Percentiles rank a stretch among this genome's conserved stretches.
Evolutionary conservation across 495 filamentous ascomycete genomes (phyloP).

Genomic region (Penicillium diatomitis): DNA sequence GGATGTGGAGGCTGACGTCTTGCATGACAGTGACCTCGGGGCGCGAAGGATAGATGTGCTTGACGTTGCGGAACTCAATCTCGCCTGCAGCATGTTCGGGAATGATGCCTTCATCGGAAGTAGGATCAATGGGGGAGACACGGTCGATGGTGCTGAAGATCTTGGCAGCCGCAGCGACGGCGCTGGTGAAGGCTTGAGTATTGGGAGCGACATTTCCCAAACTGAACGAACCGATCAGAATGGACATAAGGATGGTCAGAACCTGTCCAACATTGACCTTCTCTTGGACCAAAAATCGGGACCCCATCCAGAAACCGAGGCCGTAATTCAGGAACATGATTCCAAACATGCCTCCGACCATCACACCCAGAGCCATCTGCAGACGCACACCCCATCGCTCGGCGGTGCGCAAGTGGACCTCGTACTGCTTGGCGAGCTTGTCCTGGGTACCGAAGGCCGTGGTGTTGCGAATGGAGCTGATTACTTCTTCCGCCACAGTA

Average conservation of each 20-base stretch:
- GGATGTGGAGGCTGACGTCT: conserved; percentile 65
- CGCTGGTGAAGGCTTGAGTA: conserved; percentile 71
- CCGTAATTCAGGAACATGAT: conserved; percentile 84
- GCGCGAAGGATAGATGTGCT: conserved; percentile 88
- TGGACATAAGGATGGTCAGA: conserved; percentile 77
- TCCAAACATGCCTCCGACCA: conserved; percentile 76
- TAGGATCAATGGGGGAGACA: conserved; percentile 76
- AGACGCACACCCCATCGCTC: conserved; percentile 70
- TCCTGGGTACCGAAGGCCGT: conserved; percentile 88
- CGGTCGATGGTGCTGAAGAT: conserved; percentile 92
- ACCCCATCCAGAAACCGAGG: conserved; percentile 93
- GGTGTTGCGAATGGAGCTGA: conserved; percentile 90
- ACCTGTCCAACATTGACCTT: conserved; percentile 45
- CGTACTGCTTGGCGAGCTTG: conserved; percentile 77
- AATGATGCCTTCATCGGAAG: conserved; percentile 56
- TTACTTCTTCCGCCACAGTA: conserved; percentile 86
- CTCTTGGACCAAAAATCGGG: conserved; percentile 60
- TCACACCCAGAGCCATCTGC: conserved; percentile 57
- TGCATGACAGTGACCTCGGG: conserved; percentile 84
- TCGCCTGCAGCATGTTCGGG: conserved; percentile 65
- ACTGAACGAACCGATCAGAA: conserved; percentile 87
- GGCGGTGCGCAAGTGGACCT: conserved; percentile 59
- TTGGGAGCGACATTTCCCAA: conserved; percentile 85
- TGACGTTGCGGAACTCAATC: conserved; percentile 75
- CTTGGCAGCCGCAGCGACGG: conserved; percentile 75